A percentile compares a stretch with the other conserved stretches of the same genome.
phyloP scores from a whole-genome alignment of 176 grass and related monocot genomes.

The Aegilops bicornis region DNA sequence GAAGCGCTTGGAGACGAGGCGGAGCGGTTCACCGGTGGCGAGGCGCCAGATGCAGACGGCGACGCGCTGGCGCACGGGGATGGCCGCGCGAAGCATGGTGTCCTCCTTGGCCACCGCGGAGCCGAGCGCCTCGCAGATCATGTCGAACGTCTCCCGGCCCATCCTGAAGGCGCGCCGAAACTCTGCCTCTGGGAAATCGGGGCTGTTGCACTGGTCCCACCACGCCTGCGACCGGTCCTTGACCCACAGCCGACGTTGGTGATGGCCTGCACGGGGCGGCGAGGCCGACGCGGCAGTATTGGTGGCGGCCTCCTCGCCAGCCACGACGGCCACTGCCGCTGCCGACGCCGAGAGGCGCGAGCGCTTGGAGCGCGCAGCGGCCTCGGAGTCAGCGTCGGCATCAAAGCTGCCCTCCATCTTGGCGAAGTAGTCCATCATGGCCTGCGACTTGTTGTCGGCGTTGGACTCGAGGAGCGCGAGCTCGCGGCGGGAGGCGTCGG shows the following conservation, averaged over 20 bases:
- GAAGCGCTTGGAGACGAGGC: conserved; percentile 91
- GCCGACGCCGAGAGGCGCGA: conserved; percentile 29
- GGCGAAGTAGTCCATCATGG: conserved; percentile 70
- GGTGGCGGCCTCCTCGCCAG: neutral
- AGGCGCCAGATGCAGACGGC: conserved; percentile 96
- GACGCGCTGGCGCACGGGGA: conserved; percentile 88
- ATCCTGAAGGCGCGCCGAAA: conserved; percentile 80
- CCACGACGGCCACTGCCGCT: neutral
- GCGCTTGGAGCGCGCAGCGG: conserved; percentile 43
- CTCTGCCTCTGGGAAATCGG: conserved; percentile 75
- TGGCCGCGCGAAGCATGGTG: conserved; percentile 93
- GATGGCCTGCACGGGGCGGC: conserved; percentile 21
- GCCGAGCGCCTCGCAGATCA: conserved; percentile 82
- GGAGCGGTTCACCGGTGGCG: conserved; percentile 90
- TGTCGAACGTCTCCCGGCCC: conserved; percentile 76
- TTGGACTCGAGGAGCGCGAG: conserved; percentile 77
- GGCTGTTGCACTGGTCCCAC: conserved; percentile 79
- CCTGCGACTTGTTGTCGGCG: conserved; percentile 56
- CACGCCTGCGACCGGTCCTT: conserved; percentile 87
- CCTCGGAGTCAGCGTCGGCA: conserved; percentile 44
- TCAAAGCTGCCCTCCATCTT: conserved; percentile 71
- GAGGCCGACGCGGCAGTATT: neutral
- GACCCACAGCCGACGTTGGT: conserved; percentile 83
- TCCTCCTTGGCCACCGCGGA: conserved; percentile 90
- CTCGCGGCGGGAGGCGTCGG: conserved; percentile 48